Evolutionary conservation across 2,329 filamentous ascomycete species (phyloP).

Genomic region (Aspergillus ochraceus): DNA sequence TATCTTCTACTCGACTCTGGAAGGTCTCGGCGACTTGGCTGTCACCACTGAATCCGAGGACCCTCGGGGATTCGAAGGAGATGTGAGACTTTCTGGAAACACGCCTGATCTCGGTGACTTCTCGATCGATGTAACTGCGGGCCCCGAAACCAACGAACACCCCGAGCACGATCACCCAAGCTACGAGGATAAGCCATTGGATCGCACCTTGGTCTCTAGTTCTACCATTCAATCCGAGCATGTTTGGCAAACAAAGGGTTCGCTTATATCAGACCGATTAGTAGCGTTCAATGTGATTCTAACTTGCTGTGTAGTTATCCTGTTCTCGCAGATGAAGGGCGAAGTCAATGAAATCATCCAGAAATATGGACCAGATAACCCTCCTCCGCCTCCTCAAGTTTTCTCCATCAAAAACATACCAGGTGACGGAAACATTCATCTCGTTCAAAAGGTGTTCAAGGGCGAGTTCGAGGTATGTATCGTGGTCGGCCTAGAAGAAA

Average conservation of each 20-base stretch:
- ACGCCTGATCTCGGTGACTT: conserved; percentile 76
- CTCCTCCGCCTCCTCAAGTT: conserved; percentile 79
- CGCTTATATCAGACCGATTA: conserved; percentile 16
- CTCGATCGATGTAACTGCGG: conserved; percentile 73
- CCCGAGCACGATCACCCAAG: conserved; percentile 61
- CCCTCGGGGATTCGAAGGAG: conserved; percentile 55
- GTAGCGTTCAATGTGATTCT: neutral
- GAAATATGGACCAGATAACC: conserved; percentile 62
- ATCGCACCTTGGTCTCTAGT: conserved; percentile 74
- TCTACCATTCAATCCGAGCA: conserved; percentile 64
- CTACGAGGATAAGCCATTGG: conserved; percentile 67
- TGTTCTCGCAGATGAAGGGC: conserved; percentile 65
- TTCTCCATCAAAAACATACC: conserved; percentile 71
- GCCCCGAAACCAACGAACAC: conserved; percentile 61
- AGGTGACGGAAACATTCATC: conserved; percentile 71
- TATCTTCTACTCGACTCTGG: conserved; percentile 78
- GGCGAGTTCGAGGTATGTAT: conserved; percentile 69
- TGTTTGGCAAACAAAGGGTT: conserved; percentile 80
- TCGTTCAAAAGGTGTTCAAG: conserved; percentile 88
- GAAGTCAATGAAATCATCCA: conserved; percentile 60
- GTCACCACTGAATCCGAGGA: conserved; percentile 54
- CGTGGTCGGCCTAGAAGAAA: neutral
- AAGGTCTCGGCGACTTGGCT: conserved; percentile 69
- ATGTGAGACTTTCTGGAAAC: conserved; percentile 69
- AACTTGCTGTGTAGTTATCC: conserved; percentile 43